Conservation (phyloP, 768 basidiomycete genomes). For the Suillus weaverae region DNA sequence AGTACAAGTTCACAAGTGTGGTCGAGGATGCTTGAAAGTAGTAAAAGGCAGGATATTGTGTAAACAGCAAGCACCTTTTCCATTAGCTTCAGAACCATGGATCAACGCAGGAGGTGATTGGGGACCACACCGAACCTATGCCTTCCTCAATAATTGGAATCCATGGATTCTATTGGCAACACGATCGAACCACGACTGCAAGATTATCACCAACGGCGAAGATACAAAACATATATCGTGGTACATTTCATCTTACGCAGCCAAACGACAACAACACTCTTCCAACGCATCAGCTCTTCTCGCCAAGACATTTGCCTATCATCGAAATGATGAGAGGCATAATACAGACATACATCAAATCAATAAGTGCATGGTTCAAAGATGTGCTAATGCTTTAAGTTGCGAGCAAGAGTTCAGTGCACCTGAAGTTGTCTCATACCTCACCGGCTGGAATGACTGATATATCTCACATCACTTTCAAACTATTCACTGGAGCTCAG, state of each 20-base stretch:
- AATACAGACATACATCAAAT: background rate
- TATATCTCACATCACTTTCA: slow-evolving; percentile 8
- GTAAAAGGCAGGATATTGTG: background rate
- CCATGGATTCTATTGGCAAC: background rate
- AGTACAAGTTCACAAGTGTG: background rate
- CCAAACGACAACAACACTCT: slow-evolving; percentile 31
- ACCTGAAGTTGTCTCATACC: slow-evolving; percentile 5
- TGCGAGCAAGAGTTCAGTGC: slow-evolving; percentile 7
- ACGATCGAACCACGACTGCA: slow-evolving; percentile 41
- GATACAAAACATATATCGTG: slow-evolving; percentile 34
- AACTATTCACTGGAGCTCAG: background rate
- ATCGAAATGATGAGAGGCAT: background rate
- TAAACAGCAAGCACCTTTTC: background rate
- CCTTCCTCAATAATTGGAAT: background rate
- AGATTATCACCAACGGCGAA: slow-evolving; percentile 36
- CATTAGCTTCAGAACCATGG: background rate
- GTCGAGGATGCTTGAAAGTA: background rate
- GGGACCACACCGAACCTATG: background rate
- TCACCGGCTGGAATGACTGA: slow-evolving; percentile 6
- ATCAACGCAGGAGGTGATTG: background rate
- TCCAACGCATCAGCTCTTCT: background rate
- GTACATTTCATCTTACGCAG: slow-evolving; percentile 36
- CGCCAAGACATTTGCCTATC: background rate
- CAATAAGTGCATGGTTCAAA: slow-evolving; percentile 26
- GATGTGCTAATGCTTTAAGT: slow-evolving; percentile 28